A percentile compares a stretch with the other conserved stretches of the same genome.
phyloP scores from a whole-genome alignment of 352 stramenopile genomes.

The Hyaloperonospora arabidopsidis region DNA sequence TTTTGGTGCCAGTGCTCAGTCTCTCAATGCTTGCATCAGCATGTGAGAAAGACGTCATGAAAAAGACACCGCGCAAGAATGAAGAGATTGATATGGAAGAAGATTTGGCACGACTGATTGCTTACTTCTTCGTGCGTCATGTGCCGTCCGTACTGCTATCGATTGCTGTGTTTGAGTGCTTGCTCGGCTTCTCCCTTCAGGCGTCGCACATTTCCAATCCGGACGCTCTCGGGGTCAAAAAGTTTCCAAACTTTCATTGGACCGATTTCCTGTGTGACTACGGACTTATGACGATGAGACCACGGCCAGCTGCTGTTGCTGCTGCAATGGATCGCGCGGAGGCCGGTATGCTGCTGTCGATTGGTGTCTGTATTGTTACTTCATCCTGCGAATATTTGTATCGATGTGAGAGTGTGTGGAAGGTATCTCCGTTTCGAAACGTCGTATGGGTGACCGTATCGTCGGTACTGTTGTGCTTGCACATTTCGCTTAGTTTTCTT shows the following conservation, averaged over 20 bases:
- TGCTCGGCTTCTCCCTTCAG: conserved; percentile 61
- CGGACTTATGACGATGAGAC: conserved; percentile 36
- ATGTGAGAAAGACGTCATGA: conserved; percentile 71
- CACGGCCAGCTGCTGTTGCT: conserved; percentile 37
- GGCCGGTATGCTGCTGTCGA: conserved; percentile 60
- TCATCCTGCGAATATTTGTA: conserved; percentile 72
- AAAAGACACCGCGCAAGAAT: conserved; percentile 81
- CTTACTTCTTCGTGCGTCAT: conserved; percentile 69
- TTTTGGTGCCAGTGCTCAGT: conserved; percentile 65
- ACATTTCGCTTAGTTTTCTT: conserved; percentile 38
- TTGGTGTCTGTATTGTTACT: conserved; percentile 58
- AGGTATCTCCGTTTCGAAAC: conserved; percentile 62
- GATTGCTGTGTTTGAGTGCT: conserved; percentile 60
- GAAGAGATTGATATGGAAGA: conserved; percentile 55
- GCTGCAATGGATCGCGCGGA: conserved; percentile 68
- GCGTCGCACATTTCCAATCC: conserved; percentile 20
- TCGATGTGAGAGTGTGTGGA: conserved; percentile 65
- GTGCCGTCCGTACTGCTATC: conserved; percentile 50
- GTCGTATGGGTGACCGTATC: conserved; percentile 48
- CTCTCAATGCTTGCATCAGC: conserved; percentile 71
- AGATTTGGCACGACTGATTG: conserved; percentile 44
- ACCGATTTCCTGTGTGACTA: conserved; percentile 58
- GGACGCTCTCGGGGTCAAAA: conserved; percentile 5
- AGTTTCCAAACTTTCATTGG: conserved; percentile 39
- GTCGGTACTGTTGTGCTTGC: conserved; percentile 34